Conservation (phyloP, 2,329 filamentous ascomycete species). For the Fusarium incarnatum region DNA sequence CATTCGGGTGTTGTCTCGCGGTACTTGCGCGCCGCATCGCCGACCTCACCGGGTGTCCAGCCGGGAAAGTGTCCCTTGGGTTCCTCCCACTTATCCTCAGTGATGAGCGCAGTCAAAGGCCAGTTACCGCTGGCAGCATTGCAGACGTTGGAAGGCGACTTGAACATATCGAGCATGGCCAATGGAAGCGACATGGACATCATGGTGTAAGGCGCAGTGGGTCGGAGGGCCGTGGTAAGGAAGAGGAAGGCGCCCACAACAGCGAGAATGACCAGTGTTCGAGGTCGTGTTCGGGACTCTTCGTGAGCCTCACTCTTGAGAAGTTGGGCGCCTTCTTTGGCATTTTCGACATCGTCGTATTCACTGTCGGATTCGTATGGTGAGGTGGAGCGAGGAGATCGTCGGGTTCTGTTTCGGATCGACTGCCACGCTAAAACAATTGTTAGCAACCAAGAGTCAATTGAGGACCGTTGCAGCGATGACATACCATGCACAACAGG, state of each 20-base stretch:
- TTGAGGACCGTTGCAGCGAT: background rate
- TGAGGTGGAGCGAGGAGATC: conserved; percentile 6
- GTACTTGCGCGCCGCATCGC: conserved; percentile 42
- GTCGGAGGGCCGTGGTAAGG: conserved; percentile 42
- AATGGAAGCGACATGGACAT: conserved; percentile 50
- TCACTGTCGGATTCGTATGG: conserved; percentile 38
- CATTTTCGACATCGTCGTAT: conserved; percentile 30
- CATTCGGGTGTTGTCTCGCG: conserved; percentile 44
- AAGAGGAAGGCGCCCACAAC: conserved; percentile 15
- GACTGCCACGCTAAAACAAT: conserved; percentile 28
- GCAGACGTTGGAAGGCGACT: conserved; percentile 40
- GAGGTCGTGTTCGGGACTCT: conserved; percentile 13
- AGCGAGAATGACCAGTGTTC: conserved; percentile 21
- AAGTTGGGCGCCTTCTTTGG: conserved; percentile 25
- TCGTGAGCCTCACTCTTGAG: conserved; percentile 21
- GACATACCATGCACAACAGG: conserved; percentile 40
- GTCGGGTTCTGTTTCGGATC: conserved; percentile 17
- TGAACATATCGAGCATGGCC: conserved; percentile 47
- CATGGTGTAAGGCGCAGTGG: conserved; percentile 47
- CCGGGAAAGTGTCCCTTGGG: conserved; percentile 46
- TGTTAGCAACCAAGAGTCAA: conserved; percentile 5
- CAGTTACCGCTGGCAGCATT: conserved; percentile 38
- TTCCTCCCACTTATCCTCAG: conserved; percentile 43
- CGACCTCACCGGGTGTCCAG: conserved; percentile 49
- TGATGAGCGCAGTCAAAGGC: conserved; percentile 48